Conservation (phyloP, 768 basidiomycete genomes). For the Termitomyces sp. region DNA sequence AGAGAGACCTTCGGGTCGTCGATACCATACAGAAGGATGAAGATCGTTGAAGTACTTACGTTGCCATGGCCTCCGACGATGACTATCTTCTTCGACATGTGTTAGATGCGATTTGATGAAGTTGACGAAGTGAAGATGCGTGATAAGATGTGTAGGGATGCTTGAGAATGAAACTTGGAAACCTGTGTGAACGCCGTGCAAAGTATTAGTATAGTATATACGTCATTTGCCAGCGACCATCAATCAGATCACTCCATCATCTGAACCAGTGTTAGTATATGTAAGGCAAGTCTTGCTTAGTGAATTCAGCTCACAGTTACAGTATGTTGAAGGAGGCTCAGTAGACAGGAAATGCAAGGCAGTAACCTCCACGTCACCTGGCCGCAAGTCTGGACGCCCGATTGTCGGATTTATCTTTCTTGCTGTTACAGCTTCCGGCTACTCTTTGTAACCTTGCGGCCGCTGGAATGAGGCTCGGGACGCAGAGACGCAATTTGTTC, state of each 20-base stretch:
- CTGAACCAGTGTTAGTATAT: too few species aligned
- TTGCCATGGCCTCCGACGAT: constrained; percentile 54
- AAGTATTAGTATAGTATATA: background rate
- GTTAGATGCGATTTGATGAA: background rate
- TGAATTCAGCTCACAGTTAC: too few species aligned
- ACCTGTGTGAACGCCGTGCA: background rate
- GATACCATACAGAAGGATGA: background rate
- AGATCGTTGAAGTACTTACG: constrained; percentile 20
- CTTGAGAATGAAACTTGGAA: background rate
- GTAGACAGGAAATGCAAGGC: too few species aligned
- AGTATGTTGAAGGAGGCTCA: too few species aligned
- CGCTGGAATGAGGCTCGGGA: background rate
- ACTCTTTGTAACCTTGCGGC: too few species aligned
- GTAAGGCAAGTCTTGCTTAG: too few species aligned
- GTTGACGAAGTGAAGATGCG: background rate
- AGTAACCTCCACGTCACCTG: too few species aligned
- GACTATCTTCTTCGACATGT: constrained; percentile 35
- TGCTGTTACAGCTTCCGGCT: too few species aligned
- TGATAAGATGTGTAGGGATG: background rate
- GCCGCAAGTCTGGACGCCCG: too few species aligned
- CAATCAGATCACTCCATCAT: background rate
- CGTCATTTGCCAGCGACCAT: background rate
- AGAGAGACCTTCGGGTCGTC: constrained; percentile 31
- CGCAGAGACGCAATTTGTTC: background rate
- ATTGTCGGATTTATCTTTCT: too few species aligned